These are phyloP conservation scores for Chloris gayana DNA, from an alignment of 176 grass and related monocot species.

Conservation along the genomic window DNA sequence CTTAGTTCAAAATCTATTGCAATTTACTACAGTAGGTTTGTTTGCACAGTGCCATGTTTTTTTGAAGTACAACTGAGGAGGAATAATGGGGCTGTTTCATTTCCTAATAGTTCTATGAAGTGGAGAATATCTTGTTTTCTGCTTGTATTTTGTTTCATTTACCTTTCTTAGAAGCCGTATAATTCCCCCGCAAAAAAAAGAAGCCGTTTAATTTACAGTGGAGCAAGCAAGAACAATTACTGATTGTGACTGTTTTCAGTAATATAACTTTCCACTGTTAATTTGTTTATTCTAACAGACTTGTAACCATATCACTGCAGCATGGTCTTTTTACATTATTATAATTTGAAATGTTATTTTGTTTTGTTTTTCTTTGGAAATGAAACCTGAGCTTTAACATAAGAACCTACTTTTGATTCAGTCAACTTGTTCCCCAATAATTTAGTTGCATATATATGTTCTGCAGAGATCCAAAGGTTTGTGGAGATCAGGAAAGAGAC, in stretches of 20 bases:
- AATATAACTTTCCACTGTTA: constrained; percentile 25
- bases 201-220: not conserved
- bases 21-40: constrained; percentile 11
- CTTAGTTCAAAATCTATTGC: constrained; percentile 6
- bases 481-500: constrained; percentile 56
- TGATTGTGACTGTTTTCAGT: constrained; percentile 12
- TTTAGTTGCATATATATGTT: constrained; percentile 25
- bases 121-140: constrained; percentile 13
- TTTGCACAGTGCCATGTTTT: not conserved
- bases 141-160: constrained; percentile 15
- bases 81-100: not conserved
- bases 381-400: not conserved
- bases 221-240: not conserved
- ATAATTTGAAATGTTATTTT: constrained; percentile 23
- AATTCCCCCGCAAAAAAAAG: no score
- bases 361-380: not conserved
- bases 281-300: constrained; percentile 1
- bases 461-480: constrained; percentile 77
- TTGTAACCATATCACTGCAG: not conserved
- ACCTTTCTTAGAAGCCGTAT: not conserved
- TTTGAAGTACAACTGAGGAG: constrained; percentile 10
- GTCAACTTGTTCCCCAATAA: constrained; percentile 24
- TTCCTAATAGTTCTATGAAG: constrained; percentile 6
- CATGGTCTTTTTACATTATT: not conserved
- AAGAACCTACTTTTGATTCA: not conserved